These are phyloP conservation scores for Cymbidium sinense DNA, from an alignment of 106 monocot genomes.

Conservation along the genomic window DNA sequence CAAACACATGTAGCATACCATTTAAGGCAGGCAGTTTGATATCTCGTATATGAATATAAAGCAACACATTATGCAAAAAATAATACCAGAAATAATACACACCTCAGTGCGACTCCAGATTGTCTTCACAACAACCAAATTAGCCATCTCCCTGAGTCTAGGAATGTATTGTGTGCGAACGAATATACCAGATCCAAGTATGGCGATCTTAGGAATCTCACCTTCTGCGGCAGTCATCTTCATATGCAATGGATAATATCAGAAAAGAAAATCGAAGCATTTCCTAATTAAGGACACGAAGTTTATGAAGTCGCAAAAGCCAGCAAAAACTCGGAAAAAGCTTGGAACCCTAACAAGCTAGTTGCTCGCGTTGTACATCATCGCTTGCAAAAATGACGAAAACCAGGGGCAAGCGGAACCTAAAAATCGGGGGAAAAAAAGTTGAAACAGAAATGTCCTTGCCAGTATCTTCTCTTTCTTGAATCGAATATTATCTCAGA, in stretches of 20 bases:
- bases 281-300: background rate
- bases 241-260: background rate
- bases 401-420: too few species aligned
- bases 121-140: conserved; percentile 39
- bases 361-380: too few species aligned
- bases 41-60: background rate
- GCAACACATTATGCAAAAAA: background rate
- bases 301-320: too few species aligned
- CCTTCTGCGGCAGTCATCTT: conserved; percentile 2
- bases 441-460: too few species aligned
- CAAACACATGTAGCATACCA: too few species aligned
- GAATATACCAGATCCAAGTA: conserved; percentile 85
- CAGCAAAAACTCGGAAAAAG: too few species aligned
- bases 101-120: conserved; percentile 97
- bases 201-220: conserved; percentile 51
- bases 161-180: conserved; percentile 87
- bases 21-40: too few species aligned
- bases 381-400: too few species aligned
- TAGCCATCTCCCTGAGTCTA: conserved; percentile 67
- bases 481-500: too few species aligned
- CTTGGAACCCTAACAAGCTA: too few species aligned
- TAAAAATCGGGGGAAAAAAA: too few species aligned
- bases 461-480: too few species aligned
- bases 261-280: background rate
- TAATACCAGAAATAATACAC: background rate